Conservation (phyloP, 805 yeast species). For the Lipomyces sp. region DNA sequence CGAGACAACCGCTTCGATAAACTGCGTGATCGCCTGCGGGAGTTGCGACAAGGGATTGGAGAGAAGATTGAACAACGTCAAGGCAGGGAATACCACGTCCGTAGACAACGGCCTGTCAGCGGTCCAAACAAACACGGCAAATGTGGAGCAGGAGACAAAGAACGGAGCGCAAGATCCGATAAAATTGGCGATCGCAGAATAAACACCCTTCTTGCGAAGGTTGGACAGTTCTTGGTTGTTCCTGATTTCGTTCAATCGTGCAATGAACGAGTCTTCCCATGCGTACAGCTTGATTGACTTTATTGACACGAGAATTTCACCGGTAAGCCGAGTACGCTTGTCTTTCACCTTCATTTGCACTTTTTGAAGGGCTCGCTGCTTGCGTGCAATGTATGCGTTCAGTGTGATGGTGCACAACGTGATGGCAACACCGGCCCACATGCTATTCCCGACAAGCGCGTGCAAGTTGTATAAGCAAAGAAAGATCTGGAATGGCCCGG, state of each 20-base stretch:
- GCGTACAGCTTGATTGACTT: conserved; percentile 89
- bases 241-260: conserved; percentile 71
- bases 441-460: conserved; percentile 66
- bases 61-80: conserved; percentile 79
- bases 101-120: conserved; percentile 70
- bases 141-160: conserved; percentile 82
- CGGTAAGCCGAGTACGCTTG: conserved; percentile 81
- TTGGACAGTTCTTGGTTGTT: conserved; percentile 79
- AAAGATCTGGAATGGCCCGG: conserved; percentile 86
- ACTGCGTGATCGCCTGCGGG: conserved; percentile 81
- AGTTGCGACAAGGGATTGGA: conserved; percentile 86
- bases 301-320: conserved; percentile 84
- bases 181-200: conserved; percentile 66
- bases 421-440: conserved; percentile 92
- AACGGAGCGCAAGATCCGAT: conserved; percentile 85
- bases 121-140: conserved; percentile 68
- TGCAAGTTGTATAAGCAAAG: conserved; percentile 75
- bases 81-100: conserved; percentile 83
- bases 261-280: conserved; percentile 86
- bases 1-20: conserved; percentile 74
- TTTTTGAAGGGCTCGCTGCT: conserved; percentile 70
- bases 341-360: conserved; percentile 89
- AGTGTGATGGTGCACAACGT: conserved; percentile 78
- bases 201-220: conserved; percentile 67
- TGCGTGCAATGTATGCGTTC: conserved; percentile 63